These are phyloP conservation scores for Metarhizium guizhouense DNA, from an alignment of 2,329 filamentous ascomycete species.

Conservation along the genomic window DNA sequence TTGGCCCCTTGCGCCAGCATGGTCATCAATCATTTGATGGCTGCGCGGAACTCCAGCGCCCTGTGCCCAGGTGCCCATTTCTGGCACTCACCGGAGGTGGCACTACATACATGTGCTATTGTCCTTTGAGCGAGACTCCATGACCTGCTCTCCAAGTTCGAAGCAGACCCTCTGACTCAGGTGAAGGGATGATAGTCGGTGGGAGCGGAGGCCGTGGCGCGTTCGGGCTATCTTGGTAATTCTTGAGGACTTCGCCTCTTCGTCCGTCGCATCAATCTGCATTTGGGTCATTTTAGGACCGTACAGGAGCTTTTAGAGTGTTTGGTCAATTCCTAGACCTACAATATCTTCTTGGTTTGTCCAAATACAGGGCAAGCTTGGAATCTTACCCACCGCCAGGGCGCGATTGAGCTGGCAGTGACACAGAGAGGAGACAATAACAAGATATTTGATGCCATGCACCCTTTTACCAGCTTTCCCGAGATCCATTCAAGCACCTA, in stretches of 20 bases:
- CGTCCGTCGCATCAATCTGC: too few relatives aligned
- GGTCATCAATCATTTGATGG: too few relatives aligned
- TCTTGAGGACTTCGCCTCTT: too few relatives aligned
- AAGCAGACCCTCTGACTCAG: neutral
- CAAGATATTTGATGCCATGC: neutral
- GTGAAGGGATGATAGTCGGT: neutral
- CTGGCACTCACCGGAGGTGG: neutral
- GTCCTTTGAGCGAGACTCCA: too few relatives aligned
- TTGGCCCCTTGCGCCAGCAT: neutral
- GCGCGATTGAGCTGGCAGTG: neutral
- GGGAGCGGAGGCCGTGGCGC: too few relatives aligned
- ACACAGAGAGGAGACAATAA: neutral
- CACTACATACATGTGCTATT: neutral
- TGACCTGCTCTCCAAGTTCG: neutral
- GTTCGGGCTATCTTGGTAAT: too few relatives aligned
- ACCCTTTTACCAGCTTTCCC: neutral
- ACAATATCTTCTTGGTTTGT: neutral
- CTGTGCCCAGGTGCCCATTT: neutral
- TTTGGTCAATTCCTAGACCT: too few relatives aligned
- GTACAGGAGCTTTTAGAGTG: neutral
- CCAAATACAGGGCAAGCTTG: neutral
- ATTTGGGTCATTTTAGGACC: neutral
- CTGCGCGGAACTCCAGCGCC: too few relatives aligned
- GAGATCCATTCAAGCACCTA: neutral
- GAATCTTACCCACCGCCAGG: neutral